A percentile compares a stretch with the other conserved stretches of the same genome.
Evolutionary conservation across 2,329 filamentous ascomycete species (phyloP).

Genomic region (Talaromyces verruculosus): DNA sequence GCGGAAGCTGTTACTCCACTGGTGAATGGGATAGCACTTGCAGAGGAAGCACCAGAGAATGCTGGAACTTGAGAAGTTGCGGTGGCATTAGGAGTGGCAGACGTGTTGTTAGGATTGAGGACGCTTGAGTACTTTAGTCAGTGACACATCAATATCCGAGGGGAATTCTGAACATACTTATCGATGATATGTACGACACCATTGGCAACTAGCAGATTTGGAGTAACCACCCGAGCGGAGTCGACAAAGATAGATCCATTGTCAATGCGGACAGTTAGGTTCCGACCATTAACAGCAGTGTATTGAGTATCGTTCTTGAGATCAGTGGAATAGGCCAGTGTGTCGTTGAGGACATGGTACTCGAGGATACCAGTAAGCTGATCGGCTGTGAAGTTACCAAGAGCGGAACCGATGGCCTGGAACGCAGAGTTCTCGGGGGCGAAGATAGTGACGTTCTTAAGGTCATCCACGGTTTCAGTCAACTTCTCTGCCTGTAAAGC

Average conservation of each 20-base stretch:
- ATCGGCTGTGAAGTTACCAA: slow-evolving; percentile 13
- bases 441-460: slow-evolving; percentile 11
- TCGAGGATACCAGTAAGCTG: slow-evolving; percentile 10
- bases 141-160: background rate
- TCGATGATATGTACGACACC: slow-evolving; percentile 18
- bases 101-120: slow-evolving; percentile 18
- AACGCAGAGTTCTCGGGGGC: slow-evolving; percentile 15
- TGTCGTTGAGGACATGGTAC: slow-evolving; percentile 14
- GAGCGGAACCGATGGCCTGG: slow-evolving; percentile 15
- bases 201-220: slow-evolving; percentile 16
- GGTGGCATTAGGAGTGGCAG: slow-evolving; percentile 10
- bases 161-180: slow-evolving; percentile 6
- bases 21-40: slow-evolving; percentile 12
- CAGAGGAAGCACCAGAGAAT: slow-evolving; percentile 12
- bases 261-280: slow-evolving; percentile 8
- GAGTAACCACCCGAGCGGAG: slow-evolving; percentile 4
- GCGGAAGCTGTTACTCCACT: background rate
- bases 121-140: slow-evolving; percentile 1
- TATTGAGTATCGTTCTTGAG: slow-evolving; percentile 9
- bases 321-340: slow-evolving; percentile 12
- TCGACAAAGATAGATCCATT: slow-evolving; percentile 18
- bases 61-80: slow-evolving; percentile 10
- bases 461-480: background rate
- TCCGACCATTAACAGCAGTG: background rate
- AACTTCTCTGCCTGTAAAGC: slow-evolving; percentile 10